Percentiles rank a stretch among this genome's conserved stretches.
Conservation (phyloP, 2,329 filamentous ascomycete species). For the Xylaria sp. region DNA sequence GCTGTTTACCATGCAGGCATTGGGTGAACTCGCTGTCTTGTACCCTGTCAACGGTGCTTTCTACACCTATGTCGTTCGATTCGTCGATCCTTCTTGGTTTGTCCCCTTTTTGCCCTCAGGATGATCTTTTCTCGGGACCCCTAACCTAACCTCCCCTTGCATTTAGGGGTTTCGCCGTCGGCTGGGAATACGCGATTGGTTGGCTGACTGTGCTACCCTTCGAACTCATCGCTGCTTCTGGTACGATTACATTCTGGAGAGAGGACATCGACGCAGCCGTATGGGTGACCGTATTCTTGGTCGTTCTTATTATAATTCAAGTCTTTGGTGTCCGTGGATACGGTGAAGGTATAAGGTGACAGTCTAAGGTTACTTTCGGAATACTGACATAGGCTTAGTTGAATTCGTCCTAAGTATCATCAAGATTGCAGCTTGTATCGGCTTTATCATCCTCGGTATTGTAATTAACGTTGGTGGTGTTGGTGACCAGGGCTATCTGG, state of each 20-base stretch:
- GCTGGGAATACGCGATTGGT: constrained; percentile 58
- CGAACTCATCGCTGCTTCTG: constrained; percentile 59
- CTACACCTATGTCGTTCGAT: constrained; percentile 65
- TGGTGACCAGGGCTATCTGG: constrained; percentile 62
- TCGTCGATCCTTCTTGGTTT: constrained; percentile 64
- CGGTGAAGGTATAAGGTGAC: constrained; percentile 49
- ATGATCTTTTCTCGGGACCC: background rate
- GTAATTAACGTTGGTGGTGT: constrained; percentile 64
- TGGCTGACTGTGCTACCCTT: constrained; percentile 59
- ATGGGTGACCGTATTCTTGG: constrained; percentile 63
- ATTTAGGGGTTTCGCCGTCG: constrained; percentile 56
- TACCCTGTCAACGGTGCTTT: constrained; percentile 68
- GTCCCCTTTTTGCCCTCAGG: constrained; percentile 4
- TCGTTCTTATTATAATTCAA: constrained; percentile 56
- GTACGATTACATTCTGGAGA: constrained; percentile 61
- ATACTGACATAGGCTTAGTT: constrained; percentile 44
- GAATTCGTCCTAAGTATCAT: constrained; percentile 64
- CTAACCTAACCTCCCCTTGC: background rate
- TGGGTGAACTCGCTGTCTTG: constrained; percentile 64
- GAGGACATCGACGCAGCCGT: constrained; percentile 56
- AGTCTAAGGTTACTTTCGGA: constrained; percentile 24
- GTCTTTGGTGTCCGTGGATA: constrained; percentile 64
- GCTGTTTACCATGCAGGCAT: constrained; percentile 62
- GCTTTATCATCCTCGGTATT: constrained; percentile 70
- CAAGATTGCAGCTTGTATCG: constrained; percentile 63